A percentile compares a stretch with the other conserved stretches of the same genome.
These are phyloP conservation scores for Pascua sp. DNA, from an alignment of 1,284 basidiomycete genomes.

Conservation along the genomic window DNA sequence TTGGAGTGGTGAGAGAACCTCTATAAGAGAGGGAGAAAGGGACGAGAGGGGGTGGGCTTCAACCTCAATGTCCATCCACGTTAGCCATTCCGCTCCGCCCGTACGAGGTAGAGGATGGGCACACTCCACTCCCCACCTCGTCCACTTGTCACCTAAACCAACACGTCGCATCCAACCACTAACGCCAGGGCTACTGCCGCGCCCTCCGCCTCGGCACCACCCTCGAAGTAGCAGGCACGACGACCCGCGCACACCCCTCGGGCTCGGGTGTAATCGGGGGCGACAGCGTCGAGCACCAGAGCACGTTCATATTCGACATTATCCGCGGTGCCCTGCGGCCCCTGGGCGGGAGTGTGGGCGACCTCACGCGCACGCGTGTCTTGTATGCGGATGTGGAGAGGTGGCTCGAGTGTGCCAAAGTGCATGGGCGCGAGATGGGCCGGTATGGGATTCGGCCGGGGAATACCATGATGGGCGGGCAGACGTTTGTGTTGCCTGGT, in stretches of 20 bases:
- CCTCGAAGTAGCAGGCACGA: constrained; percentile 2
- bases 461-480: constrained; percentile 21
- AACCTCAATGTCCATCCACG: no score
- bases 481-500: constrained; percentile 7
- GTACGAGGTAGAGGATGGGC: no score
- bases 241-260: constrained; percentile 4
- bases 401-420: constrained; percentile 7
- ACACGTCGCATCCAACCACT: no score
- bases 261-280: constrained; percentile 10
- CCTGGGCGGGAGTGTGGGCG: constrained; percentile 12
- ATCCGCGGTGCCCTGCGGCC: constrained; percentile 12
- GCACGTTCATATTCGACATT: constrained; percentile 19
- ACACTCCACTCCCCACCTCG: no score
- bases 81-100: no score
- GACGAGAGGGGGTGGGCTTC: no score
- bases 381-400: constrained; percentile 9
- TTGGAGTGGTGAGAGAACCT: no score
- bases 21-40: no score
- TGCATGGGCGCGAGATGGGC: constrained; percentile 15
- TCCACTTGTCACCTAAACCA: no score
- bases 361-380: constrained; percentile 18
- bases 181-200: constrained; percentile 5
- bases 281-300: constrained; percentile 7
- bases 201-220: background rate
- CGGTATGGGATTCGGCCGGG: constrained; percentile 13